A percentile compares a stretch with the other conserved stretches of the same genome.
Evolutionary conservation across 1,284 basidiomycete genomes (phyloP).

Genomic region (Trametes pubescens): DNA sequence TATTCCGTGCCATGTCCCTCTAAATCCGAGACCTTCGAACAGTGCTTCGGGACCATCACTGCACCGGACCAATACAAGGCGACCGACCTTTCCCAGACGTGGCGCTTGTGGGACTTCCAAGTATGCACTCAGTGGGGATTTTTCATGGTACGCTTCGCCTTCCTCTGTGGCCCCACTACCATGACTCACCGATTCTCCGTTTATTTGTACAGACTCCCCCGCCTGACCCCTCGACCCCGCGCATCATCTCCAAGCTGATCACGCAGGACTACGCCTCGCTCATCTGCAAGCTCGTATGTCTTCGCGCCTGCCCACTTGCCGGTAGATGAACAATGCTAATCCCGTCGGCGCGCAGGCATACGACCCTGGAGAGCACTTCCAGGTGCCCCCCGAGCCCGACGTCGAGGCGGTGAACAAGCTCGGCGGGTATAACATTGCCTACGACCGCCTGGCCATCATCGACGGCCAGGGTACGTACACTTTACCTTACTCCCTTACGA

Average conservation of each 20-base stretch:
- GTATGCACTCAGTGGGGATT: constrained; percentile 96
- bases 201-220: constrained; percentile 44
- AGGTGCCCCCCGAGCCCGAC: constrained; percentile 78
- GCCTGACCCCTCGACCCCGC: constrained; percentile 62
- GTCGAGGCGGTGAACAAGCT: constrained; percentile 81
- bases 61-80: constrained; percentile 72
- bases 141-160: constrained; percentile 61
- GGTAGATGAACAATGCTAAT: neutral
- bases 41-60: constrained; percentile 87
- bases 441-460: constrained; percentile 86
- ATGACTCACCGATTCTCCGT: constrained; percentile 33
- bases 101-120: constrained; percentile 93
- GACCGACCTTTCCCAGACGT: constrained; percentile 72
- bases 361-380: constrained; percentile 78
- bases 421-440: constrained; percentile 79
- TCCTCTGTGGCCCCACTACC: neutral
- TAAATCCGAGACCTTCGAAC: neutral
- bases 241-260: constrained; percentile 76
- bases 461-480: constrained; percentile 69
- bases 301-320: constrained; percentile 70
- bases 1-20: too few relatives aligned
- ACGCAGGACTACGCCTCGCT: constrained; percentile 81
- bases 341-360: constrained; percentile 69
- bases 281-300: constrained; percentile 84
- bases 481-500: neutral